Conservation (phyloP, 306 rosid genomes). For the Senna siamea region DNA sequence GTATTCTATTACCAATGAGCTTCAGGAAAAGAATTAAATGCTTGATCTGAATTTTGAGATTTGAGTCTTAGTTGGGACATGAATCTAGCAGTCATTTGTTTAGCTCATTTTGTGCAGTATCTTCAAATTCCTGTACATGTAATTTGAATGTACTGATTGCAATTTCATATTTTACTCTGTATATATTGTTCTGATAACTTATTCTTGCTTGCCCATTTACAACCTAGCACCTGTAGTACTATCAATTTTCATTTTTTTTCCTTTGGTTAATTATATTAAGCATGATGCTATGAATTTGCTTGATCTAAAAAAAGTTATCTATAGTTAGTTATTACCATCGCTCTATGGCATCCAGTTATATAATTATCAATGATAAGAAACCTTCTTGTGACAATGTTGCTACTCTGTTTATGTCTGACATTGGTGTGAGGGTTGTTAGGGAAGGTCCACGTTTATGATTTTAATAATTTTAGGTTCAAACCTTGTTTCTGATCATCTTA, state of each 20-base stretch:
- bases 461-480: slow-evolving; percentile 18
- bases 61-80: slow-evolving; percentile 2
- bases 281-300: neutral
- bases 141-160: neutral
- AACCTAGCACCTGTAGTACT: neutral
- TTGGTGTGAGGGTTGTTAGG: slow-evolving; percentile 8
- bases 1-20: slow-evolving; percentile 12
- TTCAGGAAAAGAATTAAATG: neutral
- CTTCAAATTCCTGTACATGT: slow-evolving; percentile 23
- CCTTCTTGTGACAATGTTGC: slow-evolving; percentile 28
- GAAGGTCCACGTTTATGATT: slow-evolving; percentile 6
- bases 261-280: neutral
- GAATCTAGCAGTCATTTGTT: neutral
- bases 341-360: slow-evolving; percentile 1
- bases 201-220: slow-evolving; percentile 11
- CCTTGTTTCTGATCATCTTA: neutral
- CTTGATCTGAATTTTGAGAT: slow-evolving; percentile 20
- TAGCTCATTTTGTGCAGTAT: neutral
- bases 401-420: slow-evolving; percentile 27
- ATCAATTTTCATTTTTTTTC: neutral
- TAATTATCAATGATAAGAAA: neutral
- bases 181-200: slow-evolving; percentile 20
- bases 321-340: neutral
- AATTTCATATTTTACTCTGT: neutral
- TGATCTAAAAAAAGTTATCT: neutral